phyloP scores from a whole-genome alignment of 176 grass and related monocot species.

The Areca catechu region DNA sequence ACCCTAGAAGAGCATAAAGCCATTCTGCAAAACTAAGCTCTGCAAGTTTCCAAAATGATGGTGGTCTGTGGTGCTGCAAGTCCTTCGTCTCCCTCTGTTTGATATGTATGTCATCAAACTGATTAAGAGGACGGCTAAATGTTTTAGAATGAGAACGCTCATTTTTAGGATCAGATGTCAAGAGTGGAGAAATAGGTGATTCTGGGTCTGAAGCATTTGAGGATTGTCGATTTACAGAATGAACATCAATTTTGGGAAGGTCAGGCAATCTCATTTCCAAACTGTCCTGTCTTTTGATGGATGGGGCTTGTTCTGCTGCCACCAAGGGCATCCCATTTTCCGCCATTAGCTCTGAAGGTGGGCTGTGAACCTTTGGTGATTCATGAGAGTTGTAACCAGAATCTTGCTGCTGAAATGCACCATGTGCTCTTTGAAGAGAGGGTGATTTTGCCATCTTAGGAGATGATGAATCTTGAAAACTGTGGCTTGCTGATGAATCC shows the following conservation, averaged over 20 bases:
- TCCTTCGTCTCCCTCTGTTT: slow-evolving; percentile 59
- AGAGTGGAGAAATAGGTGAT: slow-evolving; percentile 94
- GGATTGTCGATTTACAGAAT: slow-evolving; percentile 66
- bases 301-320: slow-evolving; percentile 46
- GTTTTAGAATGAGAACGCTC: slow-evolving; percentile 98
- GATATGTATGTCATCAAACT: slow-evolving; percentile 51
- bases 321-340: slow-evolving; percentile 49
- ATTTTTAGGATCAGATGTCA: slow-evolving; percentile 93
- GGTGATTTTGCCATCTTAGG: slow-evolving; percentile 96
- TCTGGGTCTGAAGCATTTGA: slow-evolving; percentile 92
- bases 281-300: slow-evolving; percentile 90
- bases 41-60: slow-evolving; percentile 95
- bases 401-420: slow-evolving; percentile 53
- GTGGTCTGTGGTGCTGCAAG: slow-evolving; percentile 47
- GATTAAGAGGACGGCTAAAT: slow-evolving; percentile 75
- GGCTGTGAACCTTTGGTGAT: slow-evolving; percentile 77
- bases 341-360: slow-evolving; percentile 58
- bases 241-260: slow-evolving; percentile 93
- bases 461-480: slow-evolving; percentile 77
- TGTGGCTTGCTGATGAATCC: slow-evolving; percentile 48
- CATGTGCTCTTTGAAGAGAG: slow-evolving; percentile 80
- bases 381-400: slow-evolving; percentile 76
- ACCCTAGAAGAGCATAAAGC: slow-evolving; percentile 97
- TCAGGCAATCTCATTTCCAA: slow-evolving; percentile 85
- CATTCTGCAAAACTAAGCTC: slow-evolving; percentile 93